Conservation (phyloP, 345 rosid species). For the Lenwebbia sp. region DNA sequence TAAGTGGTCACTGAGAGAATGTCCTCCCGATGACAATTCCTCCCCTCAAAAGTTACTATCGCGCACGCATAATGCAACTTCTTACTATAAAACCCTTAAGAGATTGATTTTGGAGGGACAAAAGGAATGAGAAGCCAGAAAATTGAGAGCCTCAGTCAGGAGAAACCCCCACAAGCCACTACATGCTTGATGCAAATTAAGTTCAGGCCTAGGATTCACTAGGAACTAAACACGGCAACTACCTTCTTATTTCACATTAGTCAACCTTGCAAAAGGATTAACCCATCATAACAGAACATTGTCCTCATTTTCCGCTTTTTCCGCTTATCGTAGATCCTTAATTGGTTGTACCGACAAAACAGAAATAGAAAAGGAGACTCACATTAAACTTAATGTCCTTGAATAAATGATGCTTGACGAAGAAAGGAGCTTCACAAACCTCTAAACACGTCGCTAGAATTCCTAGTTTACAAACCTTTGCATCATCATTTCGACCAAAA, state of each 20-base stretch:
- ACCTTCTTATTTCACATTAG: background rate
- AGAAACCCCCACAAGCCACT: background rate
- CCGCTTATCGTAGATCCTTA: background rate
- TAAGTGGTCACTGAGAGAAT: background rate
- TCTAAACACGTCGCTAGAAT: background rate
- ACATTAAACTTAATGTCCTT: background rate
- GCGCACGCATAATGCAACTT: fast-evolving
- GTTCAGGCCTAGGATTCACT: background rate
- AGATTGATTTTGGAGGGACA: background rate
- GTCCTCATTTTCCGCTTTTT: background rate
- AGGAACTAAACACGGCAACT: background rate
- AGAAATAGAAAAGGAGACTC: background rate
- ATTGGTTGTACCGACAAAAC: background rate
- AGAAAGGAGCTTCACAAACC: background rate
- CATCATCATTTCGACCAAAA: too few relatives aligned
- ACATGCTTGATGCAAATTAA: background rate
- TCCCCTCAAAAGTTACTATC: fast-evolving
- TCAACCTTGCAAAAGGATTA: background rate
- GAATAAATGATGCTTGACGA: background rate
- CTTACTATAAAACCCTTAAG: background rate
- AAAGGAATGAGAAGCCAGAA: background rate
- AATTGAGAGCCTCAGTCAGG: fast-evolving
- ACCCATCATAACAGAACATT: background rate
- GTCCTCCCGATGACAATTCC: background rate
- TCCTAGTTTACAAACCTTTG: background rate